Base-by-base conservation (phyloP, 768 basidiomycete genomes). In the Guyanaporus albipodus region DNA sequence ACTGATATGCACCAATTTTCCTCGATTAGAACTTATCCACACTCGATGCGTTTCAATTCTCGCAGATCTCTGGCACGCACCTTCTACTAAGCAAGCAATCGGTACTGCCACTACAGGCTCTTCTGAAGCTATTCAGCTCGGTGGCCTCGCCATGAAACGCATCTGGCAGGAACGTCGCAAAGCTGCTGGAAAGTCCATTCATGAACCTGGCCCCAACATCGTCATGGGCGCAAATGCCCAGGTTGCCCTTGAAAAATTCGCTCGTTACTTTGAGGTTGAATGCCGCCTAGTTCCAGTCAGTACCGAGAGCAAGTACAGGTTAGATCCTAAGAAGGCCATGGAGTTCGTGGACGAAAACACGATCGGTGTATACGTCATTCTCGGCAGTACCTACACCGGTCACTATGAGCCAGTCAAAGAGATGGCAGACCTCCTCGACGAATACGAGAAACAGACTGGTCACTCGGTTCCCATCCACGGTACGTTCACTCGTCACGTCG, bases 321-420 rank as follows among this genome's bases (percentile, higher is more conserved):
- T 94, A 59, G 84, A 85, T 47, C 74, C 84, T 2, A 75, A 82
- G 60, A 74, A 72, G 39, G 80, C 79, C 0, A 78, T 85, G 71
- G 68, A 84, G 34, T 77, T 70, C 41, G 73, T 85, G 14, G 85
- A 86, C 55, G 83, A 85, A 68, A 85, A 85, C 52, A 82, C 80
- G 1, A 85, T 86, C 48, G 83, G 83, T 38, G 68, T 86, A 42
- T 85, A 81, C 51, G 79, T 79, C 46, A 78, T 78, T 48, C 69
- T 80, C 21, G 76, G 73, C 26, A 72, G 84, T 74, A 77, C 74
- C 21, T 75, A 73, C 53, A 79, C 78, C 6, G 78, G 75, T n/a
- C 72, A 72, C 54, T 80, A 74, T 57, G 93, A 95, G 57, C 82
- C 85, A 11, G 92, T 96, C 26, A 78, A 87, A 62, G 87, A 85